Evolutionary conservation across 1,284 basidiomycete species (phyloP).

Genomic region (Papiliotrema fonsecae): DNA sequence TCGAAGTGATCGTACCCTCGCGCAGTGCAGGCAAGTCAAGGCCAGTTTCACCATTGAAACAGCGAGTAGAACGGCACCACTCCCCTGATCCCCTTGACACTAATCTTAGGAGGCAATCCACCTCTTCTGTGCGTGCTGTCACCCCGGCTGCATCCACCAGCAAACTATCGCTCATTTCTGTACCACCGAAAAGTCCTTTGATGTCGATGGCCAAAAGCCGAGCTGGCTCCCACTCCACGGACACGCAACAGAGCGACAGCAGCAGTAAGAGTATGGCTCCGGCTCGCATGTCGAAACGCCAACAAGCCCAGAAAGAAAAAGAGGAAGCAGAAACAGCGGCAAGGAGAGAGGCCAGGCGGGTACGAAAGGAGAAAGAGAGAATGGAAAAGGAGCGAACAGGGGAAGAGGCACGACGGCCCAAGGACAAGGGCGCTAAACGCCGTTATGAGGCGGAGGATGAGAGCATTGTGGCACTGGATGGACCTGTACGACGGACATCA

Average conservation of each 20-base stretch:
- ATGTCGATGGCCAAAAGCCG: too few species aligned
- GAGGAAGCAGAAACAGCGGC: conserved; percentile 16
- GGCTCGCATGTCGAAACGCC: conserved; percentile 10
- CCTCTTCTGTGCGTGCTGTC: neutral
- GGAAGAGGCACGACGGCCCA: neutral
- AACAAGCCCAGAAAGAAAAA: conserved; percentile 17
- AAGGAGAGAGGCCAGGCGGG: conserved; percentile 3
- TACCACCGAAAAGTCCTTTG: too few species aligned
- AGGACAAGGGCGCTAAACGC: neutral
- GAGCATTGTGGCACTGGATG: neutral
- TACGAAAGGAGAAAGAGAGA: conserved; percentile 6
- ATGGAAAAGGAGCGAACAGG: conserved; percentile 10
- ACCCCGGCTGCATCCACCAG: too few species aligned
- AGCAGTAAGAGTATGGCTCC: neutral
- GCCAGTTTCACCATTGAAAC: neutral
- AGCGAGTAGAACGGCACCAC: neutral
- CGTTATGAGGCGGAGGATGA: neutral
- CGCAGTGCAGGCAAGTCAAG: neutral
- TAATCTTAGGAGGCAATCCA: neutral
- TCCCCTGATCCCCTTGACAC: conserved; percentile 11
- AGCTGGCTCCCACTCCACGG: too few species aligned
- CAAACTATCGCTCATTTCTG: too few species aligned
- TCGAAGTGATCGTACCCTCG: conserved; percentile 12
- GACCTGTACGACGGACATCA: neutral
- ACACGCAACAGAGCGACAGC: neutral